Conservation (phyloP, 2,329 filamentous ascomycete genomes). For the Xylaria sp. region DNA sequence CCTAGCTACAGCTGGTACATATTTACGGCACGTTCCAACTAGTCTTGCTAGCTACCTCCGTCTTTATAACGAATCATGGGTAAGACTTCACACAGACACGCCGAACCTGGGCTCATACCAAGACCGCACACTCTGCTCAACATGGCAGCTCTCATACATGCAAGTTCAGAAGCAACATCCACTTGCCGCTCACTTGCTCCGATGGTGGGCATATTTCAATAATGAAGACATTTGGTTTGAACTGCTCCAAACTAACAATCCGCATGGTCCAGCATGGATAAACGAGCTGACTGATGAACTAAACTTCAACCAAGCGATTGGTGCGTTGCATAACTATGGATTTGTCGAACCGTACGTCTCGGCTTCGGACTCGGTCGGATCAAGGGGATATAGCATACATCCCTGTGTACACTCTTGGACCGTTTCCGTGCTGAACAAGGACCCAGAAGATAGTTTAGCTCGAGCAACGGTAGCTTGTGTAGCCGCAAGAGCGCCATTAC, state of each 20-base stretch:
- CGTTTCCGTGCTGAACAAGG: slow-evolving; percentile 16
- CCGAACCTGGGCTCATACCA: slow-evolving; percentile 30
- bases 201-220: slow-evolving; percentile 30
- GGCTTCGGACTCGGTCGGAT: slow-evolving; percentile 15
- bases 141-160: slow-evolving; percentile 29
- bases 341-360: slow-evolving; percentile 27
- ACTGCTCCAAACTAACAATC: slow-evolving; percentile 17
- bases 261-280: slow-evolving; percentile 17
- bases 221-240: slow-evolving; percentile 30
- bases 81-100: slow-evolving; percentile 18
- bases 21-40: slow-evolving; percentile 13
- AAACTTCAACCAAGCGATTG: slow-evolving; percentile 23
- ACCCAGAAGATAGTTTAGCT: slow-evolving; percentile 14
- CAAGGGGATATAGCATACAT: slow-evolving; percentile 34
- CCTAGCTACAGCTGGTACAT: slow-evolving; percentile 29
- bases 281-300: slow-evolving; percentile 25
- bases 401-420: slow-evolving; percentile 29
- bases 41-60: slow-evolving; percentile 23
- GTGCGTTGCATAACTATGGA: slow-evolving; percentile 28
- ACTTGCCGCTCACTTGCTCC: slow-evolving; percentile 29
- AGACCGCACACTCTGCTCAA: slow-evolving; percentile 33
- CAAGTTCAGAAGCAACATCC: slow-evolving; percentile 26
- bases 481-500: slow-evolving; percentile 6
- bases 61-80: slow-evolving; percentile 28
- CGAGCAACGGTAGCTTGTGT: slow-evolving; percentile 6